Base-by-base conservation (phyloP, 2,329 filamentous ascomycete genomes). In the Colletotrichum neosansevieriae region DNA sequence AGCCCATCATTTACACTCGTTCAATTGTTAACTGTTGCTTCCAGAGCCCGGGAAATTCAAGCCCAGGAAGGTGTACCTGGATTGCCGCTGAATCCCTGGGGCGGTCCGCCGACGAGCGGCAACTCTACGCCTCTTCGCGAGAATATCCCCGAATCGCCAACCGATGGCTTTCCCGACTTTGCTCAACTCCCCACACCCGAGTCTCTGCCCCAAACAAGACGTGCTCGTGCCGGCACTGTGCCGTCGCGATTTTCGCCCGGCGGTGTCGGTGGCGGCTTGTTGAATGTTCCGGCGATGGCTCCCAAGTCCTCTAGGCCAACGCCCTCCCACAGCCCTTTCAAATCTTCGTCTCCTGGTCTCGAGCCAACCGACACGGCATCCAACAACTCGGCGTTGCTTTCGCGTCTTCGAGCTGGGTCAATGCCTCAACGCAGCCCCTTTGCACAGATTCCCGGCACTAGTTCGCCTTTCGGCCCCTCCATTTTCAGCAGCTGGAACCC, bases 131-230 rank as follows among this genome's bases (percentile, higher is more conserved):
- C 96, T 73, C 88, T 99, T 58, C 93, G 96, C 76, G 96, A 98
- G 83, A 98, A 95, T 72, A 98, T 99, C 70, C 94, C 95, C 71
- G 96, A 99, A 82, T 98, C 95, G 40, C 96, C 96, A 36, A 96
- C 92, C 72, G 95, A 98, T 82, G 95, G 93, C 73, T 98, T 98
- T 75, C 94, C 96, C 67, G 94, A 97, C 79, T 94, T 97, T 77
- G 88, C 92, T 71, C 89, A 90, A 74, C 86, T 92, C 47, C 87
- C 92, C 47, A 86, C 91, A 9, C 87, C 91, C 72, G 87, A 90
- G 71, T 86, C 84, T 66, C 77, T 91, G 69, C 89, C 91, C 63
- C 86, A 92, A 74, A 88, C 89, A 54, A 89, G 96, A 72, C 90
- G 96, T 77, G 92, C 94, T 73, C 90, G 96, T 78, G 96, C 96